Conservation (phyloP, 176 grass and related monocot genomes). For the Zoysia pacifica region DNA sequence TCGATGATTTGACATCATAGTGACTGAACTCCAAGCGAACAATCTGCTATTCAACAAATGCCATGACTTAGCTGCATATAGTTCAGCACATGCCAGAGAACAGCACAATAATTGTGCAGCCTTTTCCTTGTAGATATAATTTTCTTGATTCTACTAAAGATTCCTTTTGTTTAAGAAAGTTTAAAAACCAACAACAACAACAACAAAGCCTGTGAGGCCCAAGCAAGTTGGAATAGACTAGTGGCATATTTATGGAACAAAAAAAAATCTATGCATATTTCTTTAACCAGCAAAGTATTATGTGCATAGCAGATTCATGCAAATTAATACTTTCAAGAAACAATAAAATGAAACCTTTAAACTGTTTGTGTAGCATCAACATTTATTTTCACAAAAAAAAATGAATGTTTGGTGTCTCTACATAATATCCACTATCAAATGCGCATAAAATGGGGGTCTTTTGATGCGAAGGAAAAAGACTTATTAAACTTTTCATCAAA, state of each 20-base stretch:
- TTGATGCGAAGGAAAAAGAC: not conserved
- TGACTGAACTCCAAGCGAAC: conserved; percentile 86
- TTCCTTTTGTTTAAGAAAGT: not conserved
- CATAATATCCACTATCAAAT: not conserved
- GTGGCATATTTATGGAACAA: not conserved
- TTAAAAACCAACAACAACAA: not conserved
- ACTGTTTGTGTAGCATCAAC: not conserved
- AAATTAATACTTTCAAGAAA: conserved; percentile 13
- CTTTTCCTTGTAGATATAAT: not conserved
- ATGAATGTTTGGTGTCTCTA: not conserved
- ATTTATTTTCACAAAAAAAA: not conserved
- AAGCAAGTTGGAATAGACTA: not conserved
- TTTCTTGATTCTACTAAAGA: not conserved
- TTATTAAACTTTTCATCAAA: not conserved
- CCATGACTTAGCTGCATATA: not conserved
- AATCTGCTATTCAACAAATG: conserved; percentile 54
- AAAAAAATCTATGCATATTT: not conserved
- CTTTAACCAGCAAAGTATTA: not conserved
- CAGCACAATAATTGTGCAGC: not conserved
- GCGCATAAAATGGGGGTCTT: not conserved
- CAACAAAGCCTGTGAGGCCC: not conserved
- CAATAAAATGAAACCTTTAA: not conserved
- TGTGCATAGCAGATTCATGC: not conserved
- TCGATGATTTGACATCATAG: conserved; percentile 84
- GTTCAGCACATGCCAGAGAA: not conserved